Evolutionary conservation across 306 rosid genomes (phyloP).

Genomic region (Pyrus pyrifolia): DNA sequence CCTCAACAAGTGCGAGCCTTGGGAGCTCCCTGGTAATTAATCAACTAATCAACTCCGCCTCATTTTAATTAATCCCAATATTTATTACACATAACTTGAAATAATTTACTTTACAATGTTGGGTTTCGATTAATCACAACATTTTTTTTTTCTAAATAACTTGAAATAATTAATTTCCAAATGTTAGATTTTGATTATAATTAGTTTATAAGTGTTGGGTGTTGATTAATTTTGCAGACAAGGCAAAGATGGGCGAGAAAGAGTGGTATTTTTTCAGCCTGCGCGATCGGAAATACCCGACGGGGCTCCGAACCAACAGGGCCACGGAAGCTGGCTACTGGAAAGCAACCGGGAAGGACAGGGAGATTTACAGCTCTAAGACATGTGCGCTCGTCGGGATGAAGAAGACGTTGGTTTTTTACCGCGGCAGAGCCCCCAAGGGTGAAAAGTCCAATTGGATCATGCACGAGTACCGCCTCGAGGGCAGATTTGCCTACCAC

Average conservation of each 20-base stretch:
- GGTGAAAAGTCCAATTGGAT: conserved; percentile 95
- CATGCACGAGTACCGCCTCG: conserved; percentile 98
- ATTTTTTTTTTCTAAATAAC: background rate
- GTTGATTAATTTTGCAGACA: conserved; percentile 30
- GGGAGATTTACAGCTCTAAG: conserved; percentile 76
- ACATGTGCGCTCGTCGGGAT: conserved; percentile 76
- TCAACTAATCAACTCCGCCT: background rate
- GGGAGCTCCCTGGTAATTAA: conserved; percentile 85
- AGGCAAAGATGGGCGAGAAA: conserved; percentile 95
- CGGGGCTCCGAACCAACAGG: conserved; percentile 78
- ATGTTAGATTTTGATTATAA: background rate
- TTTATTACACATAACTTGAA: background rate
- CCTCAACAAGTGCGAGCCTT: conserved; percentile 96
- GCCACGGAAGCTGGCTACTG: conserved; percentile 98
- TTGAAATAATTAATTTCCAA: background rate
- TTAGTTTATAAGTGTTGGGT: background rate
- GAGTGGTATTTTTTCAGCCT: conserved; percentile 96
- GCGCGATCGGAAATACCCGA: conserved; percentile 84
- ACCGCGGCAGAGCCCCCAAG: conserved; percentile 89
- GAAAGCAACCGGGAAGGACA: conserved; percentile 94
- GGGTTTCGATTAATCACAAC: background rate
- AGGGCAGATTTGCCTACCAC: conserved; percentile 87
- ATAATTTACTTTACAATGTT: background rate
- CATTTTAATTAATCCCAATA: background rate
- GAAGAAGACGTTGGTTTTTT: conserved; percentile 95